Base-by-base conservation (phyloP, 2,329 filamentous ascomycete genomes). In the Amesomyces nigricolor region DNA sequence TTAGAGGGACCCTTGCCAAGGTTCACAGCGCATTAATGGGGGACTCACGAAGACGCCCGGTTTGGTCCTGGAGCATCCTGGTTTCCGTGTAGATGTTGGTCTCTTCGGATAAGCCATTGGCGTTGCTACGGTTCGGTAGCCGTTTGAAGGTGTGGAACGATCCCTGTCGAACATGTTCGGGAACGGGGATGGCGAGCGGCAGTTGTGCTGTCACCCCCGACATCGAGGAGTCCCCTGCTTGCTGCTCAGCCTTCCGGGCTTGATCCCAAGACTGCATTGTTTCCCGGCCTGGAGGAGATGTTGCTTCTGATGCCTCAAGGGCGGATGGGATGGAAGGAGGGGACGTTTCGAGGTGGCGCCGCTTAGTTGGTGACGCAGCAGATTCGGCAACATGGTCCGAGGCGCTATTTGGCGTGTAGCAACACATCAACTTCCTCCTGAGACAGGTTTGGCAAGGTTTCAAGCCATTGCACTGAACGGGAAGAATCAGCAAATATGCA, bases 51-150 rank as follows among this genome's bases (percentile, higher is more conserved):
- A 83, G 69, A 61, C 79, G 73, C 9, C 81, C 80, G 0, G 76
- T 80, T 10, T 75, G 75, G 63, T 86, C 82, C 61, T 81, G 75
- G 39, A 86, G 69, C 78, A 86, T 82, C 58, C 80, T 73, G 30
- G 76, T 75, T 57, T 80, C 74, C 9, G 76, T 75, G 58, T 78
- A 77, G 26, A 83, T 72, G 26, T 78, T 75, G 4, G 79, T 75
- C 62, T 84, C 81, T 58, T 84, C 80, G 39, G 80, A 79, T 37
- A 72, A 69, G 2, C 72, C 75, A 58, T 73, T 77, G 19, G 66
- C 66, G 39, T 70, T 73, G 58, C 70, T 73, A 47, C 72, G 67
- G 40, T 68, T 69, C 17, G 73, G 69, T 22, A 64, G 62, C 39
- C 64, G 65, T 37, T 70, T 69, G 17, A 66, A 66, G 22, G 69